Evolutionary conservation across 139 green algal genomes (phyloP).

Genomic region (Chlorella sorokiniana): DNA sequence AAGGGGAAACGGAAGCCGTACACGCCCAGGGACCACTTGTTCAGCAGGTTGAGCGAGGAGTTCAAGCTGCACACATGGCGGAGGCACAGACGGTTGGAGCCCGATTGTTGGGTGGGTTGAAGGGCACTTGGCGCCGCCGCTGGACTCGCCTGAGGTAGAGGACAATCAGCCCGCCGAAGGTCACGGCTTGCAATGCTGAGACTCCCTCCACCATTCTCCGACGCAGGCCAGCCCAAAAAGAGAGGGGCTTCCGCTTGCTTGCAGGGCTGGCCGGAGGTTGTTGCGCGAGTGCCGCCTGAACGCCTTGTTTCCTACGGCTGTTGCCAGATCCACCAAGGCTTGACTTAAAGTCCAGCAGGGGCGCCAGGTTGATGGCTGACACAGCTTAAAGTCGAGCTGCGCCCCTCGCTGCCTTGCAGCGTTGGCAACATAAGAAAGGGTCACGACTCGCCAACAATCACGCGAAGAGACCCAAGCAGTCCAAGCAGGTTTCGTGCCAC

Average conservation of each 20-base stretch:
- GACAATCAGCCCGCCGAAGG: neutral
- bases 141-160: neutral
- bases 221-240: neutral
- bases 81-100: neutral
- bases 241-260: neutral
- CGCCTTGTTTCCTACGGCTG: neutral
- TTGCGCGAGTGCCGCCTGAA: neutral
- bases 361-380: neutral
- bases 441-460: too few species aligned
- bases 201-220: too few species aligned
- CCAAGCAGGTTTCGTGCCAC: too few species aligned
- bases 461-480: too few species aligned
- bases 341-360: neutral
- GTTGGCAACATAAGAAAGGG: too few species aligned
- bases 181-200: neutral
- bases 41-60: conserved; percentile 27
- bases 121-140: neutral
- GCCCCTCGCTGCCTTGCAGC: too few species aligned
- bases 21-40: conserved; percentile 26
- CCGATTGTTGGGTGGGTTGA: neutral
- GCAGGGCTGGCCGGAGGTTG: neutral
- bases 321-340: neutral
- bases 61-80: conserved; percentile 1
- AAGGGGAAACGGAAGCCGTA: conserved; percentile 28
- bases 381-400: too few species aligned